Conservation (phyloP, 1,284 basidiomycete species). For the Rhodofomes roseus region DNA sequence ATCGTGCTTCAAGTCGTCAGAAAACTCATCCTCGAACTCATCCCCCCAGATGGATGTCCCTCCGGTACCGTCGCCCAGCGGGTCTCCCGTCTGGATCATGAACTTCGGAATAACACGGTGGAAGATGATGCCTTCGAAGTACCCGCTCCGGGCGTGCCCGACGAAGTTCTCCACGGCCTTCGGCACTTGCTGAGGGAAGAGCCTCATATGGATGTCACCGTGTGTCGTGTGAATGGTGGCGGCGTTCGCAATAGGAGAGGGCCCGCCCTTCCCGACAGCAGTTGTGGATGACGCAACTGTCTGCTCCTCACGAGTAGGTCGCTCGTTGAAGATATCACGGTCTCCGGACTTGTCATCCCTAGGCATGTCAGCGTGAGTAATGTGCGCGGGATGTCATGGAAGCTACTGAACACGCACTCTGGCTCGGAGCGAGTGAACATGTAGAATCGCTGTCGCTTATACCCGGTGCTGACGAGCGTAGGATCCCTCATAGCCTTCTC, state of each 20-base stretch:
- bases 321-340: slow-evolving; percentile 98
- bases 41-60: slow-evolving; percentile 93
- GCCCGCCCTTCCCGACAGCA: slow-evolving; percentile 43
- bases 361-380: background rate
- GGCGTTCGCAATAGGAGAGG: slow-evolving; percentile 65
- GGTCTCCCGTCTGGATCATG: slow-evolving; percentile 99
- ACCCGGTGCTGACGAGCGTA: slow-evolving; percentile 90
- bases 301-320: slow-evolving; percentile 95
- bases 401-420: slow-evolving; percentile 54
- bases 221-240: slow-evolving; percentile 94
- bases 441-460: slow-evolving; percentile 94
- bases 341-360: slow-evolving; percentile 87
- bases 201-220: slow-evolving; percentile 89
- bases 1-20: slow-evolving; percentile 86
- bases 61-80: slow-evolving; percentile 96
- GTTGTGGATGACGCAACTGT: slow-evolving; percentile 76
- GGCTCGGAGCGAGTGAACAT: slow-evolving; percentile 92
- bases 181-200: slow-evolving; percentile 91
- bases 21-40: slow-evolving; percentile 96
- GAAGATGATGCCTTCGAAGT: slow-evolving; percentile 94
- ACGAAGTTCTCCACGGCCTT: slow-evolving; percentile 98
- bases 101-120: slow-evolving; percentile 99
- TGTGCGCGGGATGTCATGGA: background rate
- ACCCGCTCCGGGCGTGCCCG: slow-evolving; percentile 87
- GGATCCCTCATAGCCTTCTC: slow-evolving; percentile 85